These are phyloP conservation scores for Pichiaceae sp. DNA, from an alignment of 1,139 yeast species.

Conservation along the genomic window DNA sequence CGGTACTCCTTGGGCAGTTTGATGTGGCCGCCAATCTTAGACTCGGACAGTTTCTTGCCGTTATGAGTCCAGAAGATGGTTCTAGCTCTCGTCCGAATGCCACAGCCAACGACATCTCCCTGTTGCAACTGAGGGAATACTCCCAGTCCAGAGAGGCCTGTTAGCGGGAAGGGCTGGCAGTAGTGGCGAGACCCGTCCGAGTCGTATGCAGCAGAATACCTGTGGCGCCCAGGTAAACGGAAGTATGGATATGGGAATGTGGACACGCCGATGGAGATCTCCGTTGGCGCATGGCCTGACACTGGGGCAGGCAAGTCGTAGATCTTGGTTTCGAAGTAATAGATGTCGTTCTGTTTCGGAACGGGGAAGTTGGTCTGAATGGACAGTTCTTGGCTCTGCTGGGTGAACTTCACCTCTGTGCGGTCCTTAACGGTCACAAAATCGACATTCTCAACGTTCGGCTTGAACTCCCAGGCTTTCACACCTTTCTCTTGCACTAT, in stretches of 20 bases:
- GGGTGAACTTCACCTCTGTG: conserved; percentile 66
- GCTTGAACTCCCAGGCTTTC: conserved; percentile 84
- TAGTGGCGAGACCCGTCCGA: conserved; percentile 44
- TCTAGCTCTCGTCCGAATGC: conserved; percentile 52
- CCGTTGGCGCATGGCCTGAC: conserved; percentile 4
- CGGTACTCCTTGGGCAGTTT: conserved; percentile 28
- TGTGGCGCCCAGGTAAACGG: conserved; percentile 48
- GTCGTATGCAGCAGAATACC: conserved; percentile 41
- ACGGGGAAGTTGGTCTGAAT: conserved; percentile 81
- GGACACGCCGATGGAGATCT: conserved; percentile 32
- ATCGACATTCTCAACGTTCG: conserved; percentile 54
- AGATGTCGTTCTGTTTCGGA: conserved; percentile 79
- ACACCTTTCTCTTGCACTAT: conserved; percentile 88
- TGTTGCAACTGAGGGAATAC: conserved; percentile 40
- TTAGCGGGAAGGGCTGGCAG: conserved; percentile 40
- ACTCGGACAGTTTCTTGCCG: conserved; percentile 61
- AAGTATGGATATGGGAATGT: conserved; percentile 52
- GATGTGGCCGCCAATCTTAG: conserved; percentile 62
- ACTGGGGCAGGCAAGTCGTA: conserved; percentile 53
- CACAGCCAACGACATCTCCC: conserved; percentile 65
- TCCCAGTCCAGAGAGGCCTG: conserved; percentile 23
- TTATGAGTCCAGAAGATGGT: conserved; percentile 62
- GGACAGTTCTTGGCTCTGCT: conserved; percentile 61
- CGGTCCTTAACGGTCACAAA: conserved; percentile 59
- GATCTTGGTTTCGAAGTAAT: conserved; percentile 80